Conservation (phyloP, 441 rosid genomes). For the Pelargonium exstipulatum region DNA sequence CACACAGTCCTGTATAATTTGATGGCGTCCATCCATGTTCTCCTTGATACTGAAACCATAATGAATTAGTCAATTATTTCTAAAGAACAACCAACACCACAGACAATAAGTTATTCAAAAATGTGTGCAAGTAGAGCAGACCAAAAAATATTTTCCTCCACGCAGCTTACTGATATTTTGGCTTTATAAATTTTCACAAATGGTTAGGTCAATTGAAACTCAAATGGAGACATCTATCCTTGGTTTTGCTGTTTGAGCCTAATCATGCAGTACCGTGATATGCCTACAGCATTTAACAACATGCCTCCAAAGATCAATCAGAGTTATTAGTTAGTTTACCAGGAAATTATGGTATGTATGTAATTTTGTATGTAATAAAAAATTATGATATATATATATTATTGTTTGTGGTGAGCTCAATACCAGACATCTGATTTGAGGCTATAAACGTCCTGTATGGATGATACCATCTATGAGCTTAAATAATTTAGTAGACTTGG, state of each 20-base stretch:
- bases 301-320: neutral
- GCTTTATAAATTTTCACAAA: neutral
- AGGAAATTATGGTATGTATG: neutral
- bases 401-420: neutral
- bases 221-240: neutral
- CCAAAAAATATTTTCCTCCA: no score
- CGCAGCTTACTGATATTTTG: no score
- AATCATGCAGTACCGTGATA: conserved; percentile 1
- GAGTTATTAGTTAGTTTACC: neutral
- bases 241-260: neutral
- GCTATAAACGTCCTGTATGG: neutral
- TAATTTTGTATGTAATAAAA: no score
- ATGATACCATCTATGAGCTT: neutral
- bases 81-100: neutral
- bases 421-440: neutral
- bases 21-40: conserved; percentile 85
- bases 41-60: conserved; percentile 75
- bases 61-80: neutral
- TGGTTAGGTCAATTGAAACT: neutral
- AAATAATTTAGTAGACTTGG: no score
- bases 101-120: neutral
- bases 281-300: neutral
- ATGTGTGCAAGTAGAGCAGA: no score
- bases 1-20: conserved; percentile 81
- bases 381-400: neutral